These are phyloP conservation scores for Yamadazyma pseudoaaseri DNA, from an alignment of 1,139 yeast genomes.

Conservation along the genomic window DNA sequence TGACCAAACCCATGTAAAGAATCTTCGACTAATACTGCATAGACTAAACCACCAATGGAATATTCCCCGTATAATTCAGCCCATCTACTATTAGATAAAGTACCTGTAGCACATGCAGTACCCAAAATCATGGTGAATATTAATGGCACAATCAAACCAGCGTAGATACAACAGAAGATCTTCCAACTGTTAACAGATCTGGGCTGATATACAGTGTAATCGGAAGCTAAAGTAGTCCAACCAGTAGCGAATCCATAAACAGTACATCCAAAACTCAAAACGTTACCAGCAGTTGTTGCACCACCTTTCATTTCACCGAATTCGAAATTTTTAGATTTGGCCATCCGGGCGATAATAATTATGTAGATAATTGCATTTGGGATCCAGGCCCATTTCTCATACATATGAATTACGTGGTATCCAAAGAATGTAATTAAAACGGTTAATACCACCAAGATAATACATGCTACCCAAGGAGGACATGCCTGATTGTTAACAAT, in stretches of 20 bases:
- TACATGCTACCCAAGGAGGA: conserved; percentile 92
- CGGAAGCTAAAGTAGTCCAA: conserved; percentile 92
- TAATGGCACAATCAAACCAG: conserved; percentile 68
- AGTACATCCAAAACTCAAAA: conserved; percentile 82
- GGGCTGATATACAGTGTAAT: conserved; percentile 85
- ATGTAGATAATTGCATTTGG: conserved; percentile 74
- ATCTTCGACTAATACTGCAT: conserved; percentile 70
- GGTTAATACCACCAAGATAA: conserved; percentile 68
- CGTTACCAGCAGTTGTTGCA: conserved; percentile 65
- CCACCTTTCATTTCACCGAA: conserved; percentile 51
- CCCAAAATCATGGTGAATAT: conserved; percentile 77
- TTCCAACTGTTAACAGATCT: conserved; percentile 54
- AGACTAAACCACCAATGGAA: conserved; percentile 80
- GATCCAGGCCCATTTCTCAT: conserved; percentile 87
- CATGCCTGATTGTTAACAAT: conserved; percentile 67
- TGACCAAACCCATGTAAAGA: conserved; percentile 87
- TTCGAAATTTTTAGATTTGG: conserved; percentile 49
- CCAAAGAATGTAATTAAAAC: conserved; percentile 83
- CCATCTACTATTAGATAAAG: conserved; percentile 46
- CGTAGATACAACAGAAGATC: conserved; percentile 61
- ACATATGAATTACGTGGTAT: conserved; percentile 74
- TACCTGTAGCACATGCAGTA: conserved; percentile 82
- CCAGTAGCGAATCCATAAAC: conserved; percentile 91
- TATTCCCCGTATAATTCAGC: conserved; percentile 48
- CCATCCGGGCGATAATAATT: conserved; percentile 75